These are phyloP conservation scores for Fusarium staphyleae DNA, from an alignment of 2,329 filamentous ascomycete genomes.

Conservation along the genomic window DNA sequence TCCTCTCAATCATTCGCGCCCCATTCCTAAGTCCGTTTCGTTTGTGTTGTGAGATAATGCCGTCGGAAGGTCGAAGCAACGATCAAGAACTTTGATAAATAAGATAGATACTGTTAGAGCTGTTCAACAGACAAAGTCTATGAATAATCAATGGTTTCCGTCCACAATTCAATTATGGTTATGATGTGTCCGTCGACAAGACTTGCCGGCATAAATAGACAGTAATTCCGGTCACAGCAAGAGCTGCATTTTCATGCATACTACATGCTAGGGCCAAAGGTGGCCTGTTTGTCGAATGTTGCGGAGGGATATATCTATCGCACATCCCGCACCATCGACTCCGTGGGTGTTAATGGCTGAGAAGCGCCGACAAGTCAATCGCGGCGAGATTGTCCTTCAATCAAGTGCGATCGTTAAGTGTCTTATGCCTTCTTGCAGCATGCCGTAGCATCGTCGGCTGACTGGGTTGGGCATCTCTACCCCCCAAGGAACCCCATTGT, in stretches of 20 bases:
- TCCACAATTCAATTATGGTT: conserved; percentile 7
- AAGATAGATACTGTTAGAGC: conserved; percentile 20
- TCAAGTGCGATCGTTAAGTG: conserved; percentile 35
- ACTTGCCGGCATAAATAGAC: conserved; percentile 9
- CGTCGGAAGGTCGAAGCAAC: conserved; percentile 16
- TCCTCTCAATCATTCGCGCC: background rate
- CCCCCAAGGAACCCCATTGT: conserved; percentile 7
- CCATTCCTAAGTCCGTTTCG: background rate
- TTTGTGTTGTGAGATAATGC: no score
- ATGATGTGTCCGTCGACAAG: conserved; percentile 26
- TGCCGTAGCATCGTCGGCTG: conserved; percentile 9
- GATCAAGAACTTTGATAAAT: conserved; percentile 25
- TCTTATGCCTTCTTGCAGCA: conserved; percentile 18
- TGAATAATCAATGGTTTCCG: conserved; percentile 12
- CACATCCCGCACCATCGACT: conserved; percentile 24
- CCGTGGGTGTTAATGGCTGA: background rate
- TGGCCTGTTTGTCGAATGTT: conserved; percentile 17
- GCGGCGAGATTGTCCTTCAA: conserved; percentile 35
- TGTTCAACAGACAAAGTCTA: conserved; percentile 12
- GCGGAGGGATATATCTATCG: conserved; percentile 40
- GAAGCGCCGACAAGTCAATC: conserved; percentile 32
- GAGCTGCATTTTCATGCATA: background rate
- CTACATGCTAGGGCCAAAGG: conserved; percentile 1
- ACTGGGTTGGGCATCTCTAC: conserved; percentile 5
- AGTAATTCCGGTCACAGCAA: background rate